Conservation (phyloP, 1,284 basidiomycete genomes). For the Hemileia vastatrix region DNA sequence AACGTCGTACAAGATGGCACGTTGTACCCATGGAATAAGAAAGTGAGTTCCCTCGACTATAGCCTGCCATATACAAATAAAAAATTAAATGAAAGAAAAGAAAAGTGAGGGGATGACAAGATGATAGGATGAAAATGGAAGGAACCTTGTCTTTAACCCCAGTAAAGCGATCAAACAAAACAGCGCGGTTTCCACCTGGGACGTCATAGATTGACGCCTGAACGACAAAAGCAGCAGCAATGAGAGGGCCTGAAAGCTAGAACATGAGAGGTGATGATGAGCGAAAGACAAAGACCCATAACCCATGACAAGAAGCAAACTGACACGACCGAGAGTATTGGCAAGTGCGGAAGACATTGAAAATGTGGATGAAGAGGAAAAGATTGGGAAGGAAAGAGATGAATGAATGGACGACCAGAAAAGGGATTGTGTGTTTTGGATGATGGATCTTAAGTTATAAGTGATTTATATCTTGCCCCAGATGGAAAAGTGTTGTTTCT, state of each 20-base stretch:
- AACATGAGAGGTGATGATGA: no score
- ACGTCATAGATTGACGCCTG: constrained; percentile 46
- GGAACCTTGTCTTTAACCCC: constrained; percentile 72
- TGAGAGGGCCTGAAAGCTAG: constrained; percentile 37
- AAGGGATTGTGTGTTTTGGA: no score
- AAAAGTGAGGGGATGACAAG: background rate
- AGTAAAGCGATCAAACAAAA: constrained; percentile 96
- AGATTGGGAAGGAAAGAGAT: no score
- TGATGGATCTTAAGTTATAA: no score
- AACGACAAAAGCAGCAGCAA: constrained; percentile 40
- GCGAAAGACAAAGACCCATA: no score
- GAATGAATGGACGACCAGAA: no score
- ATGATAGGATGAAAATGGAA: constrained; percentile 26
- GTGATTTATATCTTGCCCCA: no score
- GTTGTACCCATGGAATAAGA: constrained; percentile 86
- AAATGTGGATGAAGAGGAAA: no score
- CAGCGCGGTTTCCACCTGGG: constrained; percentile 58
- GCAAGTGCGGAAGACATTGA: no score
- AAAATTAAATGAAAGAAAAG: background rate
- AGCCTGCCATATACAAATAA: constrained; percentile 51
- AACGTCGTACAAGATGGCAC: constrained; percentile 93
- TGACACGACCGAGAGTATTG: no score
- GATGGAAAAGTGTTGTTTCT: no score
- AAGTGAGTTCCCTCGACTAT: constrained; percentile 94
- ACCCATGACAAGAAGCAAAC: no score